Base-by-base conservation (phyloP, 2,329 filamentous ascomycete species). In the Dactylella cylindrospora region DNA sequence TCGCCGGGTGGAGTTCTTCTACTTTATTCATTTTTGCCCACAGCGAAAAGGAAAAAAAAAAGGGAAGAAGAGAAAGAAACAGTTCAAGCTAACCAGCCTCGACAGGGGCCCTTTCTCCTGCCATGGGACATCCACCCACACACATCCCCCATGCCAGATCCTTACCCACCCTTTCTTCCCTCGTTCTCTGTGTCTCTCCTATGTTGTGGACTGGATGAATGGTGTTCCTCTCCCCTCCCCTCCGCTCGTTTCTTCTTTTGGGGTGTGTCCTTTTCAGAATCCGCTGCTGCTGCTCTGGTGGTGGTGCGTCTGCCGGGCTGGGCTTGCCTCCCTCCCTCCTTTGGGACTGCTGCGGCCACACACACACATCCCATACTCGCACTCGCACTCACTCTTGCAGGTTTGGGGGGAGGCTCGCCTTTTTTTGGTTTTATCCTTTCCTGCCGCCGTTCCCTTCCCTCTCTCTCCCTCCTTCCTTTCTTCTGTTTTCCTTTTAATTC, bases 401-500 rank as follows among this genome's bases (percentile, higher is more conserved):
- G n/a, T n/a, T n/a, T n/a, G n/a, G n/a, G n/a, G n/a, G n/a, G n/a
- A n/a, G n/a, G n/a, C n/a, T n/a, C n/a, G n/a, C n/a, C n/a, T n/a
- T n/a, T n/a, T n/a, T n/a, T n/a, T n/a, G 28, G 28, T 31, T 9
- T 31, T 31, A 13, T 8, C 13, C 8, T 31, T 31, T 8, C 9
- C 9, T 31, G 28, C 13, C 8, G 28, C 28, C 8, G 28, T 31
- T 57, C 46, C 45, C 52, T 36, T 26, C 40, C 59, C 51, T 52
- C 44, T 57, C 51, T 49, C 46, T 57, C 59, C 51, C 51, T 57
- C 55, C 49, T 65, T 19, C 19, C 19, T 20, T 43, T 43, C 39
- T 43, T 62, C 55, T 51, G 40, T 52, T 65, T 59, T 54, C 45
- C 55, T 61, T 65, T 62, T 55, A 51, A 50, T 65, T 62, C 62